Conservation (phyloP, 768 basidiomycete species). For the Xerocomus brunneocitrinus region DNA sequence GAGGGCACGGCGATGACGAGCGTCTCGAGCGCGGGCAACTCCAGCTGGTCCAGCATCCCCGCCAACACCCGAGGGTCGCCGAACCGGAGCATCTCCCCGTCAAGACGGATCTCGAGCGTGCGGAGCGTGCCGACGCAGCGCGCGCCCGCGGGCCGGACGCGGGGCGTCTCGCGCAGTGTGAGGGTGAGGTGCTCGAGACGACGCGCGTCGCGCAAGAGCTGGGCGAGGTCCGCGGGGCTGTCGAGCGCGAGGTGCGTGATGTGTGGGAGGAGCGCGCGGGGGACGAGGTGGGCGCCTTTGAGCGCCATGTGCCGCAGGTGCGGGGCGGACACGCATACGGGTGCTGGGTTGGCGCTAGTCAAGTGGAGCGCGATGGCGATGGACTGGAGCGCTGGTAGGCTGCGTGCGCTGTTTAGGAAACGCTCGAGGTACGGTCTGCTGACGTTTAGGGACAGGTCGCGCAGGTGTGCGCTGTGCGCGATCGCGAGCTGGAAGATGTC, state of each 20-base stretch:
- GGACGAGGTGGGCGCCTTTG: constrained; percentile 17
- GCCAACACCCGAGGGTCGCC: constrained; percentile 15
- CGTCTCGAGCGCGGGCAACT: constrained; percentile 16
- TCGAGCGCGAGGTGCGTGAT: constrained; percentile 24
- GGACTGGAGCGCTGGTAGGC: constrained; percentile 11
- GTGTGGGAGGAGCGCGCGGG: constrained; percentile 13
- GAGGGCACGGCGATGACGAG: constrained; percentile 10
- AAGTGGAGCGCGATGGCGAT: constrained; percentile 12
- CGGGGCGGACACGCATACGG: constrained; percentile 12
- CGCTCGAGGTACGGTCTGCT: constrained; percentile 16
- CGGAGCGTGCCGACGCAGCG: background rate
- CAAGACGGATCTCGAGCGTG: constrained; percentile 17
- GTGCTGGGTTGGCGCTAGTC: background rate
- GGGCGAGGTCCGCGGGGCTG: constrained; percentile 18
- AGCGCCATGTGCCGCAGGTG: constrained; percentile 14
- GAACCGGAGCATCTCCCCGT: constrained; percentile 18
- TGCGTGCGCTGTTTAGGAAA: constrained; percentile 11
- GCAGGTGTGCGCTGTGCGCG: constrained; percentile 19
- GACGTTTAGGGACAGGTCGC: constrained; percentile 17
- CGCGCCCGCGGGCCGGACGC: too few species aligned
- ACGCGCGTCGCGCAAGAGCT: constrained; percentile 16
- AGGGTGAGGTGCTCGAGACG: constrained; percentile 11
- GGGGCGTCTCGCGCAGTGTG: too few species aligned
- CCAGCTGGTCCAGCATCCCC: constrained; percentile 19
- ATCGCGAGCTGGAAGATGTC: constrained; percentile 19